A percentile compares a stretch with the other conserved stretches of the same genome.
Conservation (phyloP, 345 rosid species). For the Durio zibethinus region DNA sequence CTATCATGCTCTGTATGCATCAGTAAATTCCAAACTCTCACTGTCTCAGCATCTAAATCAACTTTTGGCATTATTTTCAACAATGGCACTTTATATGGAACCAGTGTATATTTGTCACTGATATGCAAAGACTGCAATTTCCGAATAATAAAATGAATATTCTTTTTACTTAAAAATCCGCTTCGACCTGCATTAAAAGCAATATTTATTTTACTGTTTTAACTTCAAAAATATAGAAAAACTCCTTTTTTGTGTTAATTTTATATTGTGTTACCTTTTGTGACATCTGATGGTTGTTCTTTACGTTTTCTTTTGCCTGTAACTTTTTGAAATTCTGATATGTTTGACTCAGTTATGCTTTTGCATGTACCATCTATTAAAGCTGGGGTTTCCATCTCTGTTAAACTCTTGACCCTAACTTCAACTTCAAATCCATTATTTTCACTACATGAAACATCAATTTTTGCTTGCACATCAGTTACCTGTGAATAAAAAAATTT, state of each 20-base stretch:
- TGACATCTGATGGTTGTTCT: not conserved
- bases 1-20: slow-evolving; percentile 22
- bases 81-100: slow-evolving; percentile 23
- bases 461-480: not conserved
- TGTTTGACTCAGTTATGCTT: not conserved
- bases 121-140: slow-evolving; percentile 11
- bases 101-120: slow-evolving; percentile 10
- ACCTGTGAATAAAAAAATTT: not conserved
- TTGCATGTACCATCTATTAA: not conserved
- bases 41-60: slow-evolving; percentile 33
- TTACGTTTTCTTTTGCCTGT: not conserved
- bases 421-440: too few species aligned
- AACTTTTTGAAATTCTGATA: too few species aligned
- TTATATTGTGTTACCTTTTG: not conserved
- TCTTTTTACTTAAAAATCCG: not conserved
- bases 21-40: slow-evolving; percentile 36
- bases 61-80: slow-evolving; percentile 35
- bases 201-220: not conserved
- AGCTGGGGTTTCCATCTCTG: not conserved
- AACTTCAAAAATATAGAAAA: not conserved
- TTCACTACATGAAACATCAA: not conserved
- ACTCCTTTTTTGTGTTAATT: not conserved
- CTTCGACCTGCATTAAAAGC: not conserved
- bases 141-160: not conserved
- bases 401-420: not conserved